Conservation (phyloP, 169 alveolate species). For the Cryptosporidium ryanae region DNA sequence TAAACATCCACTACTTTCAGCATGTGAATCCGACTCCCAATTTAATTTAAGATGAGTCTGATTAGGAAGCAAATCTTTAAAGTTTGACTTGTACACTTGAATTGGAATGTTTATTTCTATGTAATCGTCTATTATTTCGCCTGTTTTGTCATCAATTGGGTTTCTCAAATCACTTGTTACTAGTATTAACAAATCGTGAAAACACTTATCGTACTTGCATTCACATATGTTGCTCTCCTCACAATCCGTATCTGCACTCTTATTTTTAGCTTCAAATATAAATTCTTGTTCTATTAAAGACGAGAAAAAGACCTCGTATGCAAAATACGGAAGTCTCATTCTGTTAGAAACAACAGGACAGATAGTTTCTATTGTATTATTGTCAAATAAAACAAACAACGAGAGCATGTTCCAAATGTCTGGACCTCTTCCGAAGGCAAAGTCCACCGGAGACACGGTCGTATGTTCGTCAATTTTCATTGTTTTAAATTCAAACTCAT, state of each 20-base stretch:
- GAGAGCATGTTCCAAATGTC: slow-evolving; percentile 60
- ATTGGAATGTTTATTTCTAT: slow-evolving; percentile 12
- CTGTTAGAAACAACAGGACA: slow-evolving; percentile 51
- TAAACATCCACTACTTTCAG: background rate
- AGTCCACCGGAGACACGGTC: slow-evolving; percentile 13
- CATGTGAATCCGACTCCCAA: background rate
- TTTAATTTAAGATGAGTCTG: slow-evolving; percentile 10
- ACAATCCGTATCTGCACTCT: background rate
- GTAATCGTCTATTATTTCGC: slow-evolving; percentile 17
- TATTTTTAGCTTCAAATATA: slow-evolving; percentile 5
- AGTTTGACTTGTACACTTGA: background rate
- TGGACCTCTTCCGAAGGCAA: slow-evolving; percentile 63
- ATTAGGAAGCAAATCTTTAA: background rate
- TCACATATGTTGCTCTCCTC: background rate
- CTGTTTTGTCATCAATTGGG: slow-evolving; percentile 24
- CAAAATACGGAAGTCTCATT: slow-evolving; percentile 52
- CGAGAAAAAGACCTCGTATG: slow-evolving; percentile 35
- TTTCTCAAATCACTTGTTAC: slow-evolving; percentile 30
- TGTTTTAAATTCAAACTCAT: background rate
- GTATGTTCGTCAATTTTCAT: background rate
- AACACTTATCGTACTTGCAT: slow-evolving; percentile 7
- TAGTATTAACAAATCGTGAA: slow-evolving; percentile 12
- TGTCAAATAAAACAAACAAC: slow-evolving; percentile 13
- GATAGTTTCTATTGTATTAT: background rate
- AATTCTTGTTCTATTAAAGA: slow-evolving; percentile 51